Percentiles rank a stretch among this genome's conserved stretches.
Conservation (phyloP, 257 asterid genomes). For the Ilex asprella region DNA sequence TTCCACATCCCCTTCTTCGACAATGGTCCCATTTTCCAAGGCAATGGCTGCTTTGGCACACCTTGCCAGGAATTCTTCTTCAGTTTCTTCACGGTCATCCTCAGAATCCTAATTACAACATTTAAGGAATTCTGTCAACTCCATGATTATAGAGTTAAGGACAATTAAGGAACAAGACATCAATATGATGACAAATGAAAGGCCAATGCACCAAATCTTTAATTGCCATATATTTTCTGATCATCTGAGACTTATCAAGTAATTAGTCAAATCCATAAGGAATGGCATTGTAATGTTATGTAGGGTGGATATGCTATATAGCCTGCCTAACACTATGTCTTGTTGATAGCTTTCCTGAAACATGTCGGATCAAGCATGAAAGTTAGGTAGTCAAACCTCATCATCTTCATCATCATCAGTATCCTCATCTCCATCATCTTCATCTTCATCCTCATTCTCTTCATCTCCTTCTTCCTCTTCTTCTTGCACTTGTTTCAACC, state of each 20-base stretch:
- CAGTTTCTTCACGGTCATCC: constrained; percentile 36
- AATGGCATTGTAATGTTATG: not conserved
- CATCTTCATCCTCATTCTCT: constrained; percentile 23
- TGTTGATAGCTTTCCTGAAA: not conserved
- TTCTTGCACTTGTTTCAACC: constrained; percentile 23
- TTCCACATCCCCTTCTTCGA: constrained; percentile 36
- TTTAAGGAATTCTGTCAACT: too few species aligned
- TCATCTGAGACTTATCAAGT: not conserved
- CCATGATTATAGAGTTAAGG: too few species aligned
- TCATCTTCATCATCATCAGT: constrained; percentile 23
- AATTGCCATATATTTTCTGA: too few species aligned
- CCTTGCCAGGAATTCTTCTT: constrained; percentile 40
- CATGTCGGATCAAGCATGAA: not conserved
- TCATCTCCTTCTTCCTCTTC: constrained; percentile 24
- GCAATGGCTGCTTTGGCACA: constrained; percentile 26
- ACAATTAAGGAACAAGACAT: too few species aligned
- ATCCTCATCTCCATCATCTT: constrained; percentile 24
- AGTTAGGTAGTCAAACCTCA: constrained; percentile 8
- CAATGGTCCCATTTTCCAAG: constrained; percentile 28
- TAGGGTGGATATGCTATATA: not conserved
- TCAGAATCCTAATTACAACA: constrained; percentile 27
- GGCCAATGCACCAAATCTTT: too few species aligned
- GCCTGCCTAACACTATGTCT: too few species aligned
- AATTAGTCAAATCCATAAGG: not conserved
- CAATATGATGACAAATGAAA: too few species aligned